Conservation (phyloP, 495 filamentous ascomycete species). For the Penicillium atrosanguineum region DNA sequence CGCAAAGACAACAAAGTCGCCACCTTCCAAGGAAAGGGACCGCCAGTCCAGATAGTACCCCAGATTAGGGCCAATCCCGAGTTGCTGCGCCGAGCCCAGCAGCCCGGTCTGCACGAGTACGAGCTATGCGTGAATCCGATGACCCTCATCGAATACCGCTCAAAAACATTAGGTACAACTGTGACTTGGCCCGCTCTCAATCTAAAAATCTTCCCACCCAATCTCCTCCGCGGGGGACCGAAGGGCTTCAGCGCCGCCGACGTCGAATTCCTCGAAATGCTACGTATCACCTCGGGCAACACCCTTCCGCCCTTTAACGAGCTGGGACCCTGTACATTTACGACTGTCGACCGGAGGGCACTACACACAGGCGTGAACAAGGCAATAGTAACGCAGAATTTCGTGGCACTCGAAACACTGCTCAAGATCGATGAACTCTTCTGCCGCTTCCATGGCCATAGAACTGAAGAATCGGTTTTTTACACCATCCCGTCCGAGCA, state of each 20-base stretch:
- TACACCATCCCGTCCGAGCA: constrained; percentile 32
- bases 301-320: neutral
- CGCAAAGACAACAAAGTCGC: constrained; percentile 12
- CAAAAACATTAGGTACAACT: neutral
- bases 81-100: neutral
- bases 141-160: constrained; percentile 16
- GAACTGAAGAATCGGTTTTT: neutral
- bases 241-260: constrained; percentile 15
- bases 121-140: constrained; percentile 25
- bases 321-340: neutral
- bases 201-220: constrained; percentile 22
- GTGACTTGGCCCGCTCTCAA: constrained; percentile 15
- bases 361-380: constrained; percentile 37
- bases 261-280: constrained; percentile 31
- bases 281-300: constrained; percentile 32
- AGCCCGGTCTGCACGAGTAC: constrained; percentile 13
- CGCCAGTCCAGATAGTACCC: neutral
- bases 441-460: constrained; percentile 18
- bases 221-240: constrained; percentile 26
- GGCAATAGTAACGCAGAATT: constrained; percentile 31
- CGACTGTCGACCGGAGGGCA: constrained; percentile 22
- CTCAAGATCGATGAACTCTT: constrained; percentile 42
- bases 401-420: constrained; percentile 28
- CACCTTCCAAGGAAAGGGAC: constrained; percentile 20
- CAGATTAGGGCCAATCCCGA: neutral